These are phyloP conservation scores for Tetrapyrgos nigripes DNA, from an alignment of 1,284 basidiomycete species.

Conservation along the genomic window DNA sequence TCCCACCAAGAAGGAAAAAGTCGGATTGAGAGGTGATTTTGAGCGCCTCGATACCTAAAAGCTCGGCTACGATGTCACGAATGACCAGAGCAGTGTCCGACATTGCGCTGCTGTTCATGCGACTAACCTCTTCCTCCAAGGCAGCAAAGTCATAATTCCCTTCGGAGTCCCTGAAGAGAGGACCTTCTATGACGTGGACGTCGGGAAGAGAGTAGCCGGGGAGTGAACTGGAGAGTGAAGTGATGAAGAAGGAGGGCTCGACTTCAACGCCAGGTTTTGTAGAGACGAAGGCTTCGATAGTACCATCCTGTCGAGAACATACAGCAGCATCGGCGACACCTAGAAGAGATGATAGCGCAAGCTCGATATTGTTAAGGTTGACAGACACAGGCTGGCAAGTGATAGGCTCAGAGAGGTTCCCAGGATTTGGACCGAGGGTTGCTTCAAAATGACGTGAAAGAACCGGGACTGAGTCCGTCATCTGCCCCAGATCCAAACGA, in stretches of 20 bases:
- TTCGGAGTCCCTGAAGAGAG: constrained; percentile 25
- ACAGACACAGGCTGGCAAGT: constrained; percentile 39
- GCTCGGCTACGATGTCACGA: constrained; percentile 45
- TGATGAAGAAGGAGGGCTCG: constrained; percentile 10
- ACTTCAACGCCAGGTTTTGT: constrained; percentile 21
- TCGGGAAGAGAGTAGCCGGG: constrained; percentile 48
- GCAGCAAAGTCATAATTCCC: constrained; percentile 40
- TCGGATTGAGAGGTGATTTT: constrained; percentile 44
- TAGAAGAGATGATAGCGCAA: constrained; percentile 47
- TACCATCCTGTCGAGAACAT: constrained; percentile 36
- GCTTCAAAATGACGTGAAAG: constrained; percentile 49
- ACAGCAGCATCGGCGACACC: constrained; percentile 57
- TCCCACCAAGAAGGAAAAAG: constrained; percentile 53
- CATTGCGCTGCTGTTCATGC: constrained; percentile 35
- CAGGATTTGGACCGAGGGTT: constrained; percentile 32
- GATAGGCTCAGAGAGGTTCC: constrained; percentile 43
- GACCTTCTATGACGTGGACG: constrained; percentile 34
- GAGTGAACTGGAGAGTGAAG: constrained; percentile 15
- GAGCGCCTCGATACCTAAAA: constrained; percentile 40
- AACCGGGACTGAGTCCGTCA: constrained; percentile 40
- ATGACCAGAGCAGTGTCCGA: constrained; percentile 39
- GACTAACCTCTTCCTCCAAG: constrained; percentile 38
- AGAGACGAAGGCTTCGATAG: constrained; percentile 41
- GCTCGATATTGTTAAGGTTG: constrained; percentile 43
- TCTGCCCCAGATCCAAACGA: constrained; percentile 42